A percentile compares a stretch with the other conserved stretches of the same genome.
Evolutionary conservation across 768 basidiomycete species (phyloP).

Genomic region (Kwoniella botswanensis): DNA sequence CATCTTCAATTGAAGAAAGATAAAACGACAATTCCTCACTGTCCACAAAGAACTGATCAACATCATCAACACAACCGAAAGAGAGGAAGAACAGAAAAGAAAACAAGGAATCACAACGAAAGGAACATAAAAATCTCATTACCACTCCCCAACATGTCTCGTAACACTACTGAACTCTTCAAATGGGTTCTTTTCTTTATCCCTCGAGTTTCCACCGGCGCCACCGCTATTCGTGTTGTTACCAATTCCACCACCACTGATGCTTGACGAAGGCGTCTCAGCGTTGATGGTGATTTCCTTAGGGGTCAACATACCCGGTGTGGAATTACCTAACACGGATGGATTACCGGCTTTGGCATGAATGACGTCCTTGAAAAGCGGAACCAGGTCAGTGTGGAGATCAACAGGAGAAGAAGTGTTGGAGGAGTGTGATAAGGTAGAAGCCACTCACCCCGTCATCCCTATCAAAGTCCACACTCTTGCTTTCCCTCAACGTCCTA

Average conservation of each 20-base stretch:
- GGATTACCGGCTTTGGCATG: conserved; percentile 57
- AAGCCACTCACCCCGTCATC: conserved; percentile 45
- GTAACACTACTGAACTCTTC: conserved; percentile 90
- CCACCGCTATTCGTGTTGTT: not conserved
- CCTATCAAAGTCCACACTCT: conserved; percentile 78
- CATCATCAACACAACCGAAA: not conserved
- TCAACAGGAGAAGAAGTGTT: too few relatives aligned
- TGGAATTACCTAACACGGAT: conserved; percentile 44
- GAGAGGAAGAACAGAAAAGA: not conserved
- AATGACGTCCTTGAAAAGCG: conserved; percentile 47
- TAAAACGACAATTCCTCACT: not conserved
- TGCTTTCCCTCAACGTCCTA: conserved; percentile 86
- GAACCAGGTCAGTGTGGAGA: conserved; percentile 57
- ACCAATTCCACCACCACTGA: conserved; percentile 9
- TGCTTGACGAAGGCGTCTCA: conserved; percentile 11
- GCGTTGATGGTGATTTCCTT: conserved; percentile 44
- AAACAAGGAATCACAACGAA: not conserved
- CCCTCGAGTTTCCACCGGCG: conserved; percentile 20
- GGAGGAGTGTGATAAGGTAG: too few relatives aligned
- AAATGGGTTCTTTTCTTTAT: conserved; percentile 72
- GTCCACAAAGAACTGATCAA: not conserved
- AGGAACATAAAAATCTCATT: not conserved
- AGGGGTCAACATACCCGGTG: conserved; percentile 57
- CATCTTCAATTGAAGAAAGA: not conserved
- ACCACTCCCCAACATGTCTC: conserved; percentile 53